These are phyloP conservation scores for Gossypium gossypioides DNA, from an alignment of 441 rosid genomes.

Conservation along the genomic window DNA sequence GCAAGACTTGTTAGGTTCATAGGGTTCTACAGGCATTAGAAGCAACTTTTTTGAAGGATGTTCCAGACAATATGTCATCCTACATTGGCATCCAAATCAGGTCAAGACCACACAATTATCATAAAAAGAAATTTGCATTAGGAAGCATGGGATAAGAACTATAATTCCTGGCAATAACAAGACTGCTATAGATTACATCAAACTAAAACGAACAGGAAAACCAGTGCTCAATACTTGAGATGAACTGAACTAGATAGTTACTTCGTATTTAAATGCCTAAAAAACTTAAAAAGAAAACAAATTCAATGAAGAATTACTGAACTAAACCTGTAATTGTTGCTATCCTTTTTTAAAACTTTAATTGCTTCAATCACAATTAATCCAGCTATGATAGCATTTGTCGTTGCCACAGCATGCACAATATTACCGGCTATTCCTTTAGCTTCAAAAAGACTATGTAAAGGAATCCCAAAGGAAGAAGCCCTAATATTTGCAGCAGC, in stretches of 20 bases:
- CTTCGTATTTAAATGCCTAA: background rate
- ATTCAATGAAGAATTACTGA: background rate
- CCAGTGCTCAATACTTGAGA: background rate
- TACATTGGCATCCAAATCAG: slow-evolving; percentile 20
- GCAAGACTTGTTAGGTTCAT: slow-evolving; percentile 76
- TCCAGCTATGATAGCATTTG: slow-evolving; percentile 89
- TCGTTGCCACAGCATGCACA: slow-evolving; percentile 96
- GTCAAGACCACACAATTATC: background rate
- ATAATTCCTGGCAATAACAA: background rate
- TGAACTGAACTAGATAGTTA: background rate
- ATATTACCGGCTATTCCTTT: slow-evolving; percentile 97
- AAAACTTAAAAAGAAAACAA: slow-evolving; percentile 4
- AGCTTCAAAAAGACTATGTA: slow-evolving; percentile 94
- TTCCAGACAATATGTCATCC: slow-evolving; percentile 94
- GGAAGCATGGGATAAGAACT: background rate
- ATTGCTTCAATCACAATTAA: slow-evolving; percentile 92
- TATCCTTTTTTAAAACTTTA: slow-evolving; percentile 71
- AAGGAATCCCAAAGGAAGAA: slow-evolving; percentile 76
- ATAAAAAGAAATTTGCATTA: background rate
- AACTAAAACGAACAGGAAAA: background rate
- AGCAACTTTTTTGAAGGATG: slow-evolving; percentile 77
- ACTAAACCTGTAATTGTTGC: slow-evolving; percentile 57
- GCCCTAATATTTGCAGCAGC: slow-evolving; percentile 98
- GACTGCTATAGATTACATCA: background rate
- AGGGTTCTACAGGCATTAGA: slow-evolving; percentile 91